phyloP scores from a whole-genome alignment of 306 rosid genomes.

The Lotus japonicus region DNA sequence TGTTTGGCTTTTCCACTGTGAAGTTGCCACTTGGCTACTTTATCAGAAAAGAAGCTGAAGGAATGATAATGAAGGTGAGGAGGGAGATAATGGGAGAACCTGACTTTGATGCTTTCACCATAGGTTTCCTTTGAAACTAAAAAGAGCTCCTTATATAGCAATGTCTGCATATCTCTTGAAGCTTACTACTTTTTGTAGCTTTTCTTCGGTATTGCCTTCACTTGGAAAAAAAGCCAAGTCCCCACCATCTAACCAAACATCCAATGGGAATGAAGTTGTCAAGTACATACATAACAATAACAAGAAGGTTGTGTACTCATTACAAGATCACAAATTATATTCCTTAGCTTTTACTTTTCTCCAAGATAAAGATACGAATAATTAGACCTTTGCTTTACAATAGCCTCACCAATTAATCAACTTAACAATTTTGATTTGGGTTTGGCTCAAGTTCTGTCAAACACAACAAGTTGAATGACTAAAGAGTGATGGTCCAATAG shows the following conservation, averaged over 20 bases:
- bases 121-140: constrained; percentile 11
- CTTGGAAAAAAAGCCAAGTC: constrained; percentile 56
- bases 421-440: constrained; percentile 28
- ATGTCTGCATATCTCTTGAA: background rate
- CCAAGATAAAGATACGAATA: constrained; percentile 40
- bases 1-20: too few species aligned
- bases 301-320: constrained; percentile 29
- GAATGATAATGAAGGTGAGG: too few species aligned
- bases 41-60: too few species aligned
- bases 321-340: constrained; percentile 7
- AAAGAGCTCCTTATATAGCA: background rate
- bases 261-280: constrained; percentile 35
- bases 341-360: constrained; percentile 71
- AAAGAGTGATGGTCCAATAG: background rate
- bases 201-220: constrained; percentile 35
- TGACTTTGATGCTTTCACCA: constrained; percentile 3
- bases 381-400: constrained; percentile 15
- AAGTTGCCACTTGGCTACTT: too few species aligned
- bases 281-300: constrained; percentile 24
- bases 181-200: background rate
- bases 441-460: constrained; percentile 13
- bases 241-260: constrained; percentile 35
- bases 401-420: constrained; percentile 14
- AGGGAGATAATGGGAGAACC: too few species aligned
- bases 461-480: background rate